phyloP scores from a whole-genome alignment of 768 basidiomycete species.

The Boletellus sp. region DNA sequence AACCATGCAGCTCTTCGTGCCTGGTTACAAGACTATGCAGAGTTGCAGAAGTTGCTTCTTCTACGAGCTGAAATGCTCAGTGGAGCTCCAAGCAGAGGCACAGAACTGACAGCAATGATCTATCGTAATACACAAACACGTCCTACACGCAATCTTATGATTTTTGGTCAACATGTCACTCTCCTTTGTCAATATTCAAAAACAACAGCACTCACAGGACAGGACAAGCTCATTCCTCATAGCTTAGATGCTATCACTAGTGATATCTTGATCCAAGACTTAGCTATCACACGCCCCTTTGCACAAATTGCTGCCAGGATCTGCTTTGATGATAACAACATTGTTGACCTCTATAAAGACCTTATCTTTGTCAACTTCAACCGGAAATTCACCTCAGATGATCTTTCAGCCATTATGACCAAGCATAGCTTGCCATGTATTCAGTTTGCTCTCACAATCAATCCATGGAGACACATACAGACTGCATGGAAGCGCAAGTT shows the following conservation, averaged over 20 bases:
- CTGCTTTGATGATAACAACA: not conserved
- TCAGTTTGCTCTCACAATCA: not conserved
- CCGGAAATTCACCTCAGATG: not conserved
- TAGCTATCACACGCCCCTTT: not conserved
- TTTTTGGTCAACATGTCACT: not conserved
- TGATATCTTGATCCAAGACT: not conserved
- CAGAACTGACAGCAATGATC: not conserved
- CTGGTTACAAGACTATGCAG: slow-evolving; percentile 11
- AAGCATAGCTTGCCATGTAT: not conserved
- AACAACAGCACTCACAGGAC: not conserved
- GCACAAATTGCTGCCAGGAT: not conserved
- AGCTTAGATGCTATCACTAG: not conserved
- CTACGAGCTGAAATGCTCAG: slow-evolving; percentile 7
- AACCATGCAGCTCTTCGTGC: not conserved
- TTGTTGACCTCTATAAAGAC: slow-evolving; percentile 3
- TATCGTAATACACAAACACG: not conserved
- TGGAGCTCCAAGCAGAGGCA: slow-evolving; percentile 15
- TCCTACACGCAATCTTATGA: not conserved
- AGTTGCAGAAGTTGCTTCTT: slow-evolving; percentile 3
- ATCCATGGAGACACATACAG: slow-evolving; percentile 4
- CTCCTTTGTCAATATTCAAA: slow-evolving; percentile 1
- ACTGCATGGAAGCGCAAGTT: slow-evolving; percentile 6
- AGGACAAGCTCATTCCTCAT: slow-evolving; percentile 6
- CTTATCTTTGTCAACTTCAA: slow-evolving; percentile 19
- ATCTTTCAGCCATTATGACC: not conserved